Base-by-base conservation (phyloP, 2,329 filamentous ascomycete species). In the Fusarium siculi region DNA sequence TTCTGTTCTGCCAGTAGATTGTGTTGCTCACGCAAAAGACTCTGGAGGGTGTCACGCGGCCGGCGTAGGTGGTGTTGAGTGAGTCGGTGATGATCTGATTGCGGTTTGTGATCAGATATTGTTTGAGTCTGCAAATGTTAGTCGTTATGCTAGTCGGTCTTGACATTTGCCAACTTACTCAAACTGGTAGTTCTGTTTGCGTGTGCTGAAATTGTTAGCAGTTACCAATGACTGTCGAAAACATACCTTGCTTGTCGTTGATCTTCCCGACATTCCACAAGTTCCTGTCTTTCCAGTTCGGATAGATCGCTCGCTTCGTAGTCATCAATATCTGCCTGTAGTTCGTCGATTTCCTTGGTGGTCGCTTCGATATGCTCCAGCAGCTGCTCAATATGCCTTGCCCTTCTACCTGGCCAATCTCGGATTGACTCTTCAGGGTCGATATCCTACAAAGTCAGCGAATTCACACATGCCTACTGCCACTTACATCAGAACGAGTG, bases 11-110 rank as follows among this genome's bases (percentile, higher is more conserved):
- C 83, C 82, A 83, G 73, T 87, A 87, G 6, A 81, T 65, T 2
- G 57, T 77, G 68, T 87, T 87, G 73, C 85, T 85, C 15, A 84
- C 81, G 55, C 85, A 87, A 66, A 86, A 86, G 9, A 85, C 80
- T 7, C 72, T 74, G 36, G 84, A 67, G 4, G 66, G 44, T 30
- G 74, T 68, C 2, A 81, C 65, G 14, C 74, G 64, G 19, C 69
- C 50, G 11, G 56, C 34, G 60, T 86, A 86, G 2, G 72, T 50
- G 1, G 52, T 40, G 1, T 46, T 55, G 11, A 87, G 78, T 5
- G 75, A 46, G 2, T 53, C 28, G 4, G 72, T 74, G 9, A 87
- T 77, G 19, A 76, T 76, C 0, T 54, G 66, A 61, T 86, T 87
- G 4, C 85, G 82, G 12, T 75, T 80, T 7, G 65, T 73, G 14